Evolutionary conservation across 2,329 filamentous ascomycete species (phyloP), one percentile per base, ranked within the genome.

Genomic region (Pseudogymnoascus sp.): DNA sequence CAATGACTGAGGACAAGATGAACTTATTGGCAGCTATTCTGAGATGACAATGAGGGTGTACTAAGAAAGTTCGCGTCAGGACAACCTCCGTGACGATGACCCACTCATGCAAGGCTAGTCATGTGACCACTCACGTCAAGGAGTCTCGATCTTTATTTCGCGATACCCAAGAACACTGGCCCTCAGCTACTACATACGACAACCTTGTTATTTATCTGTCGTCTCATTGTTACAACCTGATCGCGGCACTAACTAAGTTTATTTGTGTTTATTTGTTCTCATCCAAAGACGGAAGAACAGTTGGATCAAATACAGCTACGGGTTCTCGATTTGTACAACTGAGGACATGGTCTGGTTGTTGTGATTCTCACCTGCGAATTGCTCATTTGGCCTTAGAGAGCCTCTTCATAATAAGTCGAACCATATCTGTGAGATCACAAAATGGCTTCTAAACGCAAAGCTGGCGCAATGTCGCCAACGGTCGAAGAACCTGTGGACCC

Each of bases 401-500:
- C 49, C 29, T 4, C 10, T 55, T 31, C 26, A 55, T 55, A 55
- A 55, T 19, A 55, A 5, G 12, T 33, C 19, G 8, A n/a, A 33
- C 29, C 14, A 21, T 21, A 55, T 29, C 49, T 35, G 16, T n/a
- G 38, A 39, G 7, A 60, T 60, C 29, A 52, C 63, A 67, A 52
- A n/a, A 97, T 97, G 93, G 88, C 93, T n/a, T 86, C 91, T 62
- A 97, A 97, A 78, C 86, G 93, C 71, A 97, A 97, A 76, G 89
- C 89, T 58, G 83, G 85, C 63, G 88, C 88, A 8, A 88, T 95
- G 81, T 78, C 85, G 60, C 74, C 80, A 4, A 78, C 76, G 12
- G 83, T 87, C 43, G 91, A 97, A 63, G 92, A 97, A 71, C 91
- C 92, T 0, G 88, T 96, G 63, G 93, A 97, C 70, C 92, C 94